Evolutionary conservation across 768 basidiomycete genomes (phyloP), one percentile per base, ranked within the genome.

Genomic region (Calocybe indica): DNA sequence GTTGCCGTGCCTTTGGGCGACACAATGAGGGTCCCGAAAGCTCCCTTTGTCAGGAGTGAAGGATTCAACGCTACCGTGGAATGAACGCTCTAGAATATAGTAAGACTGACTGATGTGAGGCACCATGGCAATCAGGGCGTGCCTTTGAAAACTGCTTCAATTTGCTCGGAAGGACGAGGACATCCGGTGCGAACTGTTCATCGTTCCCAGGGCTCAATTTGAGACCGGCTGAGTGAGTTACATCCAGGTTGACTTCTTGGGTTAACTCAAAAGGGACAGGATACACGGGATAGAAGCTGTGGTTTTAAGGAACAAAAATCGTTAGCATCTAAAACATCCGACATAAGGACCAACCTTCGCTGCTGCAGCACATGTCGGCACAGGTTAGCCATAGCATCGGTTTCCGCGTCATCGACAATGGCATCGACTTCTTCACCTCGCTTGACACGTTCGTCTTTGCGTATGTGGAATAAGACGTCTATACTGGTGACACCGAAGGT

Each of bases 201-300:
- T 70, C 66, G 7, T 51, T 60, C 1, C 66, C 67, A 40, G 62
- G 62, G 14, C 61, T 65, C 32, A 80, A 61, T 14, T 61, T 67
- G 30, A 74, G 62, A 3, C 59, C 65, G 22, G 70, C 67, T 28
- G 76, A 77, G 66, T 97, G 95, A 13, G 87, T 83, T 11, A 96
- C 74, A 58, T 96, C 93, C 36, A 99, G 75, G 59, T 96, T 94
- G 48, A 97, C 81, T 58, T 95, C 92, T 34, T 78, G 72, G 1
- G 83, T 71, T 12, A 86, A 64, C 5, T 88, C 86, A 9, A 74
- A 61, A 0, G 96, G 92, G 1, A 82, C 78, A 7, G 96, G 96
- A 64, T 97, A 97, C 36, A 96, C 66, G 0, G 96, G 96, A 62
- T 98, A 99, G 69, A 96, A 96, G 57, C 92, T 97, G 60, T 13